phyloP scores from a whole-genome alignment of 306 rosid genomes.

The Cyamopsis tetragonoloba region DNA sequence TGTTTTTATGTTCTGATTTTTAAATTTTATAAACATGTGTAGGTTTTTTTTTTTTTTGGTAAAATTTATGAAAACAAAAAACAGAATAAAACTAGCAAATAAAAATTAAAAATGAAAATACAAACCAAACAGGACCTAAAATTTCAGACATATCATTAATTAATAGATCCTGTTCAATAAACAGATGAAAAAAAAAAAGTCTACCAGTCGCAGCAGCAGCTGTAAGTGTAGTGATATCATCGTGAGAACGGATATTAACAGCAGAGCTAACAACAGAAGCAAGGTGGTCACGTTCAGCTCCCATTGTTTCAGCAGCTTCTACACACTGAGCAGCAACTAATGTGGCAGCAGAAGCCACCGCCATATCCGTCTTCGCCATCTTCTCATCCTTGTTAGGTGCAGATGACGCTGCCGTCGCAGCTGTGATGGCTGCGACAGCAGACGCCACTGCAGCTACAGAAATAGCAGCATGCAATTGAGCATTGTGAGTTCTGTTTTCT shows the following conservation, averaged over 20 bases:
- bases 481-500: constrained; percentile 84
- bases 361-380: constrained; percentile 66
- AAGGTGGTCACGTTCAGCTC: constrained; percentile 90
- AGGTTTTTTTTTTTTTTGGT: too few species aligned
- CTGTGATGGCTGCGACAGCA: constrained; percentile 83
- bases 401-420: constrained; percentile 78
- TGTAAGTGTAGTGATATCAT: constrained; percentile 84
- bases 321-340: constrained; percentile 95
- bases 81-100: too few species aligned
- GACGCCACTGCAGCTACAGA: constrained; percentile 91
- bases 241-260: constrained; percentile 79
- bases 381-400: constrained; percentile 54
- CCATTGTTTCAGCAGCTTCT: constrained; percentile 92
- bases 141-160: too few species aligned
- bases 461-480: constrained; percentile 86
- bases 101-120: too few species aligned
- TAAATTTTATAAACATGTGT: too few species aligned
- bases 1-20: too few species aligned
- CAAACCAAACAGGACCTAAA: too few species aligned
- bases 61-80: too few species aligned
- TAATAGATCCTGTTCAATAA: too few species aligned
- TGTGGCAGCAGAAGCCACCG: constrained; percentile 92
- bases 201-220: constrained; percentile 99
- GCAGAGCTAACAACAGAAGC: constrained; percentile 88
- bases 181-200: neutral